Evolutionary conservation across 2,329 filamentous ascomycete genomes (phyloP).

Genomic region (Monilinia fructigena): DNA sequence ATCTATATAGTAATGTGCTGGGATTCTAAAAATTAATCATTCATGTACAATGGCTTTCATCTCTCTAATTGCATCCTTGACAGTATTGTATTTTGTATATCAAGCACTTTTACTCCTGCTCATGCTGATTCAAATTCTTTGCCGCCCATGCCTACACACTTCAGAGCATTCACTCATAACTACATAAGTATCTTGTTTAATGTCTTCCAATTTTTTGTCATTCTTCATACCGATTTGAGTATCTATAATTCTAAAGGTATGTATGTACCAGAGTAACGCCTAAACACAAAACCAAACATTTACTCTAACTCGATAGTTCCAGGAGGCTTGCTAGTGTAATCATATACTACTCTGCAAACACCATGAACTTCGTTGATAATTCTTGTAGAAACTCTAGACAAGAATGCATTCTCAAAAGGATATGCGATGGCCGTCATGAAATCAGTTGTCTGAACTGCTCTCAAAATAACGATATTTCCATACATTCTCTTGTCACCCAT

Average conservation of each 20-base stretch:
- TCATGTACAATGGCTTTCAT: too few species aligned
- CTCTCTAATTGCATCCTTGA: background rate
- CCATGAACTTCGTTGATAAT: constrained; percentile 69
- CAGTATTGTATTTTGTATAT: background rate
- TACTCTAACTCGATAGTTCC: constrained; percentile 72
- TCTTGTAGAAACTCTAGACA: constrained; percentile 62
- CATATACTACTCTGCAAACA: constrained; percentile 69
- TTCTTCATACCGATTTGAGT: background rate
- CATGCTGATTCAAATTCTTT: background rate
- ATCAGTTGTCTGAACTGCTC: constrained; percentile 58
- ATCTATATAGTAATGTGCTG: constrained; percentile 12
- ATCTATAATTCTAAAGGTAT: constrained; percentile 13
- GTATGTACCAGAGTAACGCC: constrained; percentile 13
- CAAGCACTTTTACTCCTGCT: background rate
- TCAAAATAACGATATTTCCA: constrained; percentile 59
- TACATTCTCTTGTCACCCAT: constrained; percentile 68
- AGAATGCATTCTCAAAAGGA: constrained; percentile 58
- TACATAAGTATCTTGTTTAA: background rate
- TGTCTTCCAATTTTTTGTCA: background rate
- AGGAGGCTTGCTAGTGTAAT: constrained; percentile 53
- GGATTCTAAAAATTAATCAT: background rate
- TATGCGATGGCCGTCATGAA: constrained; percentile 43
- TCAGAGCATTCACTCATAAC: background rate
- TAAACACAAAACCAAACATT: constrained; percentile 6
- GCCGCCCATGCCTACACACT: background rate